These are phyloP conservation scores for Linderniella brevidens DNA, from an alignment of 257 asterid genomes.

Conservation along the genomic window DNA sequence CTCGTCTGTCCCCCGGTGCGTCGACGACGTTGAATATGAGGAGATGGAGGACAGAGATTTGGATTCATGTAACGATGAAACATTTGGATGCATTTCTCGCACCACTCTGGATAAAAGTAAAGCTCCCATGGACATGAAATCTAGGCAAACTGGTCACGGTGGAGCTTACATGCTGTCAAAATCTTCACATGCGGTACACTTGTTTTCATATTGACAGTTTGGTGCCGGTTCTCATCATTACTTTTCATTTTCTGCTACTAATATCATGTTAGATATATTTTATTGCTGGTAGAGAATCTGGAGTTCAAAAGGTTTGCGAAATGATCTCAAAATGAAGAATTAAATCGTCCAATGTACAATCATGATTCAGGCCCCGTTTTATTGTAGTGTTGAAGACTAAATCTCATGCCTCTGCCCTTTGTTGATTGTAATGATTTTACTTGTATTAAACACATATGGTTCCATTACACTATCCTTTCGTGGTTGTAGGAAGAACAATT, in stretches of 20 bases:
- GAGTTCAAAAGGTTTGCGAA: too few species aligned
- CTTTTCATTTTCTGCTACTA: too few species aligned
- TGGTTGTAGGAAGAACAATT: conserved; percentile 42
- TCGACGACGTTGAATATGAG: conserved; percentile 69
- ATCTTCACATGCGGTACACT: too few species aligned
- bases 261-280: too few species aligned
- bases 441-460: conserved; percentile 7
- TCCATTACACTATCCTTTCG: too few species aligned
- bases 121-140: conserved; percentile 16
- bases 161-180: conserved; percentile 23
- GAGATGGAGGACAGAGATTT: conserved; percentile 50
- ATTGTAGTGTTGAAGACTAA: too few species aligned
- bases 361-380: too few species aligned
- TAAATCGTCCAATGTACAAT: too few species aligned
- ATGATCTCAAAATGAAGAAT: too few species aligned
- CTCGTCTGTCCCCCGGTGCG: conserved; percentile 61
- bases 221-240: too few species aligned
- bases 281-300: too few species aligned
- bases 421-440: conserved; percentile 1
- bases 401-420: conserved; percentile 5
- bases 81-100: conserved; percentile 49
- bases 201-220: too few species aligned
- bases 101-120: conserved; percentile 25
- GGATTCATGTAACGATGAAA: conserved; percentile 66
- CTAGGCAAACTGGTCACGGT: conserved; percentile 19